Conservation (phyloP, 2,329 filamentous ascomycete genomes). For the Penicillium sclerotigenum region DNA sequence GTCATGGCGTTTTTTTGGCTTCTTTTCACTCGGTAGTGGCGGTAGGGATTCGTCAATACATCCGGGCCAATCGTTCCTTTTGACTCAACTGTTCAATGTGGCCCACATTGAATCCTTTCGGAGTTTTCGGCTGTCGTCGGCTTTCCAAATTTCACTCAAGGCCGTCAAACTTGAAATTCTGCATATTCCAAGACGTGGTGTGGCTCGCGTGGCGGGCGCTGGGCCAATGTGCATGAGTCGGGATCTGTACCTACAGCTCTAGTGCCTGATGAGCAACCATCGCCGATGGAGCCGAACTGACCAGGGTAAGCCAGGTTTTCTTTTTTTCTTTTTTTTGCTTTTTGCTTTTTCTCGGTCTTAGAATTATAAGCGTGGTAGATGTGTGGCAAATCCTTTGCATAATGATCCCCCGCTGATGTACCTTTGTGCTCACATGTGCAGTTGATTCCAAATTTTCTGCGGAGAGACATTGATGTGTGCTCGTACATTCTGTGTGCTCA, state of each 20-base stretch:
- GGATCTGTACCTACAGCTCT: constrained; percentile 14
- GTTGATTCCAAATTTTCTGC: constrained; percentile 6
- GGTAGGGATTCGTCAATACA: not conserved
- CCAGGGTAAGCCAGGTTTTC: constrained; percentile 12
- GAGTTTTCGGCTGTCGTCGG: not conserved
- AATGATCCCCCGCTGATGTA: not conserved
- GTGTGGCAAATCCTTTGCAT: constrained; percentile 13
- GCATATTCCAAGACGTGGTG: constrained; percentile 9
- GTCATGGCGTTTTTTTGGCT: constrained; percentile 13
- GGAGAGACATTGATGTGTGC: not conserved
- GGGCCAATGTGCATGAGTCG: constrained; percentile 3
- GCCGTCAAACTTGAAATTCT: constrained; percentile 9
- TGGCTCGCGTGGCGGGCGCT: constrained; percentile 1
- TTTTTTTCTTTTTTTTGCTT: not conserved
- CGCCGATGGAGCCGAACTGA: not conserved
- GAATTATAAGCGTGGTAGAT: constrained; percentile 14
- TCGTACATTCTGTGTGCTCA: not conserved
- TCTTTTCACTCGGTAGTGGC: constrained; percentile 2
- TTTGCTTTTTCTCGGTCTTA: not conserved
- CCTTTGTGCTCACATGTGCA: not conserved
- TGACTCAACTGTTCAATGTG: not conserved
- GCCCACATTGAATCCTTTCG: not conserved
- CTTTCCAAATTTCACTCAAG: constrained; percentile 11
- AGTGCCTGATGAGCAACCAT: not conserved
- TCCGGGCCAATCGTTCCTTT: constrained; percentile 6